These are phyloP conservation scores for Tulasnella sp. DNA, from an alignment of 768 basidiomycete genomes.

Conservation along the genomic window DNA sequence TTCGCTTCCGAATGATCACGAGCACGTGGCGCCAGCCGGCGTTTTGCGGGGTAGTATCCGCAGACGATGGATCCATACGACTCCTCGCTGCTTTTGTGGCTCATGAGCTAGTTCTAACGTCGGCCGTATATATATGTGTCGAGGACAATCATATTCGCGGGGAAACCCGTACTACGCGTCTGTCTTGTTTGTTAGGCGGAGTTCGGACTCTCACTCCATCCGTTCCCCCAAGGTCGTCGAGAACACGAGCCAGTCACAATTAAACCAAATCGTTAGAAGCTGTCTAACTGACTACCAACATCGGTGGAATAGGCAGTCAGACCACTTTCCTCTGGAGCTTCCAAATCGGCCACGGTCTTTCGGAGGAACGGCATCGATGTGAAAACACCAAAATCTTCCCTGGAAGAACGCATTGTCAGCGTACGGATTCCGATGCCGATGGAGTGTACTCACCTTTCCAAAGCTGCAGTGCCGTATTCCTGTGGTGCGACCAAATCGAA, in stretches of 20 bases:
- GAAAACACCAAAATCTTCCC: constrained; percentile 94
- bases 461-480: constrained; percentile 95
- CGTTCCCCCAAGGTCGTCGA: too few relatives aligned
- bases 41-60: too few relatives aligned
- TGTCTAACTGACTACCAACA: not conserved
- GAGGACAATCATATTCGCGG: too few relatives aligned
- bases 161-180: too few relatives aligned
- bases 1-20: not conserved
- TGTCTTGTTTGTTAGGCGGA: too few relatives aligned
- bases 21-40: too few relatives aligned
- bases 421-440: not conserved
- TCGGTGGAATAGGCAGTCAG: constrained; percentile 95
- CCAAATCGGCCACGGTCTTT: constrained; percentile 92
- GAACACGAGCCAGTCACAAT: not conserved
- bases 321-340: constrained; percentile 75
- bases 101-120: too few relatives aligned
- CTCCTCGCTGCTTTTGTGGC: too few relatives aligned
- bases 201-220: too few relatives aligned
- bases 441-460: constrained; percentile 70
- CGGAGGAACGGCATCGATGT: constrained; percentile 91
- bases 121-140: too few relatives aligned
- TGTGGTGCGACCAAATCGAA: constrained; percentile 98
- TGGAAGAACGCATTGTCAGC: constrained; percentile 41
- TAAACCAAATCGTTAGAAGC: not conserved
- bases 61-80: too few relatives aligned